A percentile compares a stretch with the other conserved stretches of the same genome.
These are phyloP conservation scores for Cladosporium austrohemisphaericum DNA, from an alignment of 2,329 filamentous ascomycete species.

Conservation along the genomic window DNA sequence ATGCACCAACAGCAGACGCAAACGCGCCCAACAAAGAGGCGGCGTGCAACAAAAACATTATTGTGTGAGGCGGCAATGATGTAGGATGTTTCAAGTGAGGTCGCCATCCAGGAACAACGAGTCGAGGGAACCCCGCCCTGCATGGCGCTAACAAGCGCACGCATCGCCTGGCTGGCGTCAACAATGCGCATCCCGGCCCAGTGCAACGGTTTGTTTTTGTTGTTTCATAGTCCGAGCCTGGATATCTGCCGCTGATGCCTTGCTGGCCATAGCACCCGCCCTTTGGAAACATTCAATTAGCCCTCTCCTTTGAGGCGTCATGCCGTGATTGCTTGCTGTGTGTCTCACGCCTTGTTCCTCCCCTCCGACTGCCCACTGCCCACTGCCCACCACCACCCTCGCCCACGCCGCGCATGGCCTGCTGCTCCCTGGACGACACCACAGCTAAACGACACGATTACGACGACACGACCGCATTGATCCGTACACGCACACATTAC, in stretches of 20 bases:
- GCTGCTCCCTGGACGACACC: not conserved
- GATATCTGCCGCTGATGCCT: constrained; percentile 1
- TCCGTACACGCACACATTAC: not conserved
- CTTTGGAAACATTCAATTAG: not conserved
- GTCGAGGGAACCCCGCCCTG: constrained; percentile 9
- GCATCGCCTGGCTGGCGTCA: not conserved
- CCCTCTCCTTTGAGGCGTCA: not conserved
- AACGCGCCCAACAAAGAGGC: constrained; percentile 1
- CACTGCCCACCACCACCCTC: not conserved
- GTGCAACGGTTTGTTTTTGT: constrained; percentile 13
- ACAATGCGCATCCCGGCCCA: not conserved
- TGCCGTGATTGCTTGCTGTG: constrained; percentile 1
- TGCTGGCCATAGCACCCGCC: constrained; percentile 7
- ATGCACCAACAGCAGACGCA: constrained; percentile 3
- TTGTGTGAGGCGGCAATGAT: not conserved
- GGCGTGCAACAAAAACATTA: constrained; percentile 3
- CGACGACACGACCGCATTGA: constrained; percentile 13
- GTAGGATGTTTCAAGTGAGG: constrained; percentile 12
- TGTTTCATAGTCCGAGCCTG: constrained; percentile 6
- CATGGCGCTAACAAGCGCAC: constrained; percentile 1
- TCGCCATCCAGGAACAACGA: constrained; percentile 11
- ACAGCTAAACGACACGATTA: constrained; percentile 1
- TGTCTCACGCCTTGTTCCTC: not conserved
- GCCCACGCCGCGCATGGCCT: not conserved
- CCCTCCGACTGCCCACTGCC: not conserved